These are phyloP conservation scores for Zalaria sp. DNA, from an alignment of 2,329 filamentous ascomycete species.

Conservation along the genomic window DNA sequence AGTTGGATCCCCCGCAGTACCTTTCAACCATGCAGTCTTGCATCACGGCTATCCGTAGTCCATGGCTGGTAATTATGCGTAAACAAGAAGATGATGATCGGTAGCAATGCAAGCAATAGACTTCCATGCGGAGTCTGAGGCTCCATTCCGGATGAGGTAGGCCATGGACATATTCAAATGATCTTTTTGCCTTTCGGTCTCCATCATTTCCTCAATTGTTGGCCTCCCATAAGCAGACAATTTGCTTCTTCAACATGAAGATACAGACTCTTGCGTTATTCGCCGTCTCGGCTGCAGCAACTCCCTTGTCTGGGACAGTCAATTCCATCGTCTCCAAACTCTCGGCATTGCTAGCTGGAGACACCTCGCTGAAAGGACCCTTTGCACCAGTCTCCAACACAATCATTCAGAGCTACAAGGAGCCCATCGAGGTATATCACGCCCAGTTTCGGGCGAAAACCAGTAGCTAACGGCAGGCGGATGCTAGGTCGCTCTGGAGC, in stretches of 20 bases:
- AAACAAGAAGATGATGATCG: neutral
- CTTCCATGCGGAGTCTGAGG: neutral
- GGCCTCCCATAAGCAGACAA: neutral
- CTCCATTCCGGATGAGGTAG: neutral
- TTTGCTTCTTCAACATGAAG: neutral
- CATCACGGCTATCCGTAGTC: neutral
- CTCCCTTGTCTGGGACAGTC: neutral
- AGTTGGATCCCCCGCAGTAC: neutral
- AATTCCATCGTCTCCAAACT: neutral
- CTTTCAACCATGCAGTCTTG: neutral
- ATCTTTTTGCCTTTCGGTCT: neutral
- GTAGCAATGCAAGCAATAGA: neutral
- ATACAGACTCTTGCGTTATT: neutral
- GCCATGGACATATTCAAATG: neutral
- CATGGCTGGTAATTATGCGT: neutral
- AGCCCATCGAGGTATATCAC: neutral
- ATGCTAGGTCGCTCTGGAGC: neutral
- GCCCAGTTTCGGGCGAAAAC: too few species aligned
- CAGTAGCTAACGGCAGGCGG: too few species aligned
- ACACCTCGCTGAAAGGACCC: neutral
- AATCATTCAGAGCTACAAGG: neutral
- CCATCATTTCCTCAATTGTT: neutral
- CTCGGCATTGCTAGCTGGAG: neutral
- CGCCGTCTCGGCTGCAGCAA: too few species aligned
- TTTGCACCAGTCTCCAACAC: neutral